Conservation (phyloP, 768 basidiomycete species). For the Plicaturopsis crispa region DNA sequence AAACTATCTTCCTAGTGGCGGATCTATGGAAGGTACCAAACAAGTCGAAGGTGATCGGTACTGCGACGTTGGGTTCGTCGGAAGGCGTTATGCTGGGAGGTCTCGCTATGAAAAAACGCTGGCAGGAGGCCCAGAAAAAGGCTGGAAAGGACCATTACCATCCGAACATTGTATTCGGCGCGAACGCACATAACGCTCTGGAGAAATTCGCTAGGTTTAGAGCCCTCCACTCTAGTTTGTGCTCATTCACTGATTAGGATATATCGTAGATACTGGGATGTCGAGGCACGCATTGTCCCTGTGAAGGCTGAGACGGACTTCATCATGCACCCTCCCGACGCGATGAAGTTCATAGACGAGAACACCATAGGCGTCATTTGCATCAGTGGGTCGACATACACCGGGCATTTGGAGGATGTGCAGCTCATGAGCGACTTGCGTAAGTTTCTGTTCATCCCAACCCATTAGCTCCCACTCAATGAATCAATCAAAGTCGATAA, state of each 20-base stretch:
- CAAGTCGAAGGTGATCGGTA: conserved; percentile 48
- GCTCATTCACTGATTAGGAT: conserved; percentile 1
- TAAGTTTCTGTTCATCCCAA: conserved; percentile 20
- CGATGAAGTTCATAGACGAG: conserved; percentile 56
- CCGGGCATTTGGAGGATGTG: conserved; percentile 59
- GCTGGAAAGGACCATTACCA: conserved; percentile 48
- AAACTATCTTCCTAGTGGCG: conserved; percentile 29
- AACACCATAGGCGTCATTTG: conserved; percentile 65
- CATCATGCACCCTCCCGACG: conserved; percentile 50
- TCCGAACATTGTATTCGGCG: conserved; percentile 51
- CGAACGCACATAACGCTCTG: conserved; percentile 56
- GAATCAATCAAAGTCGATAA: conserved; percentile 40
- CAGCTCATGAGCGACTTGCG: conserved; percentile 41
- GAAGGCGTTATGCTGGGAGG: conserved; percentile 69
- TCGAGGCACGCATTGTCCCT: conserved; percentile 46
- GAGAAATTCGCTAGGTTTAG: conserved; percentile 53
- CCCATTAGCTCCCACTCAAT: neutral
- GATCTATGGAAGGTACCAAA: conserved; percentile 61
- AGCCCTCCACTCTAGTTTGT: neutral
- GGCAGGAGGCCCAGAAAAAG: conserved; percentile 57
- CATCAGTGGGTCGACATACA: conserved; percentile 42
- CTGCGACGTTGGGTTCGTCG: conserved; percentile 56
- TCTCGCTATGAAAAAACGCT: conserved; percentile 59
- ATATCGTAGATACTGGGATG: conserved; percentile 43
- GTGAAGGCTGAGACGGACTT: conserved; percentile 36